phyloP scores from a whole-genome alignment of 169 alveolate species.

The Toxoplasma gondii region DNA sequence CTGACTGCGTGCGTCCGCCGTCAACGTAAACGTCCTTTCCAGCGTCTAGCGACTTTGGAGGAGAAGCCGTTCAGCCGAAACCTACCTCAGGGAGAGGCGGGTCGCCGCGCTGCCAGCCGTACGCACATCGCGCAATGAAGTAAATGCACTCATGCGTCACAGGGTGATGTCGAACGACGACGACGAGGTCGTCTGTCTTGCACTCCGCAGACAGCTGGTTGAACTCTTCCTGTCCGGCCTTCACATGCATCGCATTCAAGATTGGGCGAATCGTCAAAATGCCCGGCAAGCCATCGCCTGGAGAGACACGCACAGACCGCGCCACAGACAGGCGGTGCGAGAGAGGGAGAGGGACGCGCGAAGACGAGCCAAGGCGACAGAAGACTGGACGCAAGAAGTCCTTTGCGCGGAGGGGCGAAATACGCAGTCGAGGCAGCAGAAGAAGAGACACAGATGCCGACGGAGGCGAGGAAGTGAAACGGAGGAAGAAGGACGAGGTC shows the following conservation, averaged over 20 bases:
- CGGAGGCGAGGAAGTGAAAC: no score
- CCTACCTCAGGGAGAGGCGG: slow-evolving; percentile 40
- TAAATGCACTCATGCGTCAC: slow-evolving; percentile 66
- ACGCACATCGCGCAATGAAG: slow-evolving; percentile 68
- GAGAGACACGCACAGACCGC: slow-evolving; percentile 11
- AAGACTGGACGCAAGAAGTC: not conserved
- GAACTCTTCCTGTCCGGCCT: slow-evolving; percentile 73
- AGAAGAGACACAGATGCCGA: not conserved
- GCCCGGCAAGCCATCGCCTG: slow-evolving; percentile 74
- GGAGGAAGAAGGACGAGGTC: no score
- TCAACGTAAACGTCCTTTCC: no score
- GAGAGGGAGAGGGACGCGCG: not conserved
- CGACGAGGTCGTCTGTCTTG: slow-evolving; percentile 68
- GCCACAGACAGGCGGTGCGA: not conserved
- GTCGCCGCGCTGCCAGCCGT: not conserved
- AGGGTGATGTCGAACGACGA: slow-evolving; percentile 75
- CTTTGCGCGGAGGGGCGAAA: not conserved
- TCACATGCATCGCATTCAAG: slow-evolving; percentile 80
- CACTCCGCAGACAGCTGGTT: slow-evolving; percentile 68
- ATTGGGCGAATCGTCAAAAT: slow-evolving; percentile 80
- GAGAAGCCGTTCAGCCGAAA: no score
- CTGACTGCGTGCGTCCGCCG: no score
- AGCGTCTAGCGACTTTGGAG: no score
- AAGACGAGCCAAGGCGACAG: not conserved
- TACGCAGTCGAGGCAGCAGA: not conserved